Evolutionary conservation across 306 rosid species (phyloP), one percentile per base, ranked within the genome.

Genomic region (Vicia sativa): DNA sequence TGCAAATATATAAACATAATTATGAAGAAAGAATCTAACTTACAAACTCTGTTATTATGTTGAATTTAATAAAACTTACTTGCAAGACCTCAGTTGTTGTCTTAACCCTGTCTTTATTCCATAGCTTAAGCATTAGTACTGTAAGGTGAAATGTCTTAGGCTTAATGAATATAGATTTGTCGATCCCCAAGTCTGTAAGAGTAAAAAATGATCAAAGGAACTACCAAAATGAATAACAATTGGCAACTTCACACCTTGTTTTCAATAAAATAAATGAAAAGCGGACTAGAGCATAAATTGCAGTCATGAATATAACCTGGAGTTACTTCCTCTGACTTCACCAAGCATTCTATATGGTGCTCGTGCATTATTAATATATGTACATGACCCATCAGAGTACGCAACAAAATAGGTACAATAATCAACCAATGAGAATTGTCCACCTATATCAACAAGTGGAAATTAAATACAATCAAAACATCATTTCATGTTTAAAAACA

Each of bases 311-410:
- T 74, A 78, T 21, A 34, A 90, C 99, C 99, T 90, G 58, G 99
- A 95, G 83, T 83, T 87, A 79, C 87, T 68, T 73, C 99, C 97
- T 60, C 99, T 87, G 64, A 90, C 89, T 82, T 95, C 99, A 78
- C 99, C 99, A 71, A 95, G 75, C 97, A 95, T 95, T 88, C 88
- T 86, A 79, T 95, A 97, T 31, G 99, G 99, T 81, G 92, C 74
- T 18, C 96, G 91, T 21, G 99, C 97, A 78, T 95, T 81, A 71
- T 88, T 88, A 58, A 87, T 74, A 75, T 95, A 95, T 31, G 97
- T 95, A 78, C 99, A 95, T 39, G 99, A 95, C 48, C 99, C 99
- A 68, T 95, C 97, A 60, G 97, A 95, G 79, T 95, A 95, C 11
- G 99, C 92, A 34, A 95, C 97, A 53, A 88, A 88, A 75, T 88